phyloP scores from a whole-genome alignment of 2,329 filamentous ascomycete species.

The Drechslera avenae region DNA sequence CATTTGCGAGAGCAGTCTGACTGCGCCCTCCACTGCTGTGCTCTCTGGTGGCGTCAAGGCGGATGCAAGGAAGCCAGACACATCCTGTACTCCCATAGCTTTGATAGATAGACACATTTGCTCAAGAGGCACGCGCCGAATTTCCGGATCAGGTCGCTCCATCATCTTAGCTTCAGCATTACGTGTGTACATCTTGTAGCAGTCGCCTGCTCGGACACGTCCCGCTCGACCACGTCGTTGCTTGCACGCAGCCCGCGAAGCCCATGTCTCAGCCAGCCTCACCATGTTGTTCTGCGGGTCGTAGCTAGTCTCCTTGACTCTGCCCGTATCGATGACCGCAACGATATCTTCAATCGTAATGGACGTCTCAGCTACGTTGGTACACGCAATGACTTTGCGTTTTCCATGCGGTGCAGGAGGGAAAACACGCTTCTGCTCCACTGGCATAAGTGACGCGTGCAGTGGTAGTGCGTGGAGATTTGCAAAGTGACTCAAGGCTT shows the following conservation, averaged over 20 bases:
- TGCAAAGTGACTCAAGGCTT: slow-evolving; percentile 66
- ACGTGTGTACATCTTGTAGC: slow-evolving; percentile 93
- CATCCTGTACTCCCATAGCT: slow-evolving; percentile 88
- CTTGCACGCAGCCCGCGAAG: slow-evolving; percentile 90
- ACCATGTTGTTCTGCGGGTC: slow-evolving; percentile 93
- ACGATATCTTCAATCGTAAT: slow-evolving; percentile 99
- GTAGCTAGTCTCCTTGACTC: slow-evolving; percentile 95
- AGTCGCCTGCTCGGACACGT: slow-evolving; percentile 85
- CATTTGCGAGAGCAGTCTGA: slow-evolving; percentile 79
- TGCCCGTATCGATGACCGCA: slow-evolving; percentile 91
- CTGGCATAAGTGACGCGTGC: slow-evolving; percentile 87
- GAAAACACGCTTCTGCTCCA: slow-evolving; percentile 88
- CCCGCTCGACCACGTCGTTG: slow-evolving; percentile 92
- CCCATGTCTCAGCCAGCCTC: slow-evolving; percentile 92
- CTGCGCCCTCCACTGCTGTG: slow-evolving; percentile 82
- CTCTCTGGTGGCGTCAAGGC: slow-evolving; percentile 89
- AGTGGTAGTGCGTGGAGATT: slow-evolving; percentile 81
- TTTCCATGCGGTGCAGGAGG: slow-evolving; percentile 74
- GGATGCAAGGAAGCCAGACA: slow-evolving; percentile 78
- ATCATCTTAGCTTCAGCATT: slow-evolving; percentile 81
- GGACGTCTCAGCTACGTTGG: slow-evolving; percentile 96
- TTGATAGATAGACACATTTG: slow-evolving; percentile 93
- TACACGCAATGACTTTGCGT: slow-evolving; percentile 90
- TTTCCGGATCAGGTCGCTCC: slow-evolving; percentile 92
- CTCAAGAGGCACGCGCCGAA: slow-evolving; percentile 88